Percentiles rank a stretch among this genome's conserved stretches.
These are phyloP conservation scores for Eimeria mitis DNA, from an alignment of 169 alveolate genomes.

Conservation along the genomic window DNA sequence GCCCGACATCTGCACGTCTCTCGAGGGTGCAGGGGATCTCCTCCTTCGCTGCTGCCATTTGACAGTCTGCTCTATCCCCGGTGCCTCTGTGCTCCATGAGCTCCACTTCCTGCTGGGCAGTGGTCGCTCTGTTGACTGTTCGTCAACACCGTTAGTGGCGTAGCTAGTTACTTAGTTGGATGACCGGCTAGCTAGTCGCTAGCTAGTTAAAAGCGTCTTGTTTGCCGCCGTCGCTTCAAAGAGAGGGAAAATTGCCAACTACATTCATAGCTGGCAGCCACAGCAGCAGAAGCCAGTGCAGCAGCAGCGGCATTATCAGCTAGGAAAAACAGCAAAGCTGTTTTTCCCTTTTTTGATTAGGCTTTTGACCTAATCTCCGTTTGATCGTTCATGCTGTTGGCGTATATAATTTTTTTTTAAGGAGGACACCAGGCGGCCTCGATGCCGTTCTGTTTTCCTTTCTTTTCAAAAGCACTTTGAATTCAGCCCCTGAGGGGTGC, in stretches of 20 bases:
- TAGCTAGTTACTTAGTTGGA: not conserved
- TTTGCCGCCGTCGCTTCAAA: not conserved
- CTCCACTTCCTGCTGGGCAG: not conserved
- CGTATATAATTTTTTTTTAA: not conserved
- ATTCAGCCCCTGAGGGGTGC: not conserved
- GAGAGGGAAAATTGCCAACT: not conserved
- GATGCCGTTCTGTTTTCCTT: not conserved
- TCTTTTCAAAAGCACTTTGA: not conserved
- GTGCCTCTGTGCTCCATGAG: conserved; percentile 2
- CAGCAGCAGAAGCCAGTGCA: not conserved
- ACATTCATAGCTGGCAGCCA: not conserved
- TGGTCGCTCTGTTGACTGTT: not conserved
- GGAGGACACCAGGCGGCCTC: not conserved
- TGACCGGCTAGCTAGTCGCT: not conserved
- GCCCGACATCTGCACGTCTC: not conserved
- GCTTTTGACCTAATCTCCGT: not conserved
- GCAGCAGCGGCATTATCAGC: conserved; percentile 3
- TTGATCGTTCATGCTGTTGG: not conserved
- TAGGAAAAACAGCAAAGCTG: not conserved
- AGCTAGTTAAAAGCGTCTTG: not conserved
- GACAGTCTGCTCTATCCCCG: not conserved
- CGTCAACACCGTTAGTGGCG: not conserved
- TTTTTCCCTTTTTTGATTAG: not conserved
- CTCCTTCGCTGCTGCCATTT: not conserved
- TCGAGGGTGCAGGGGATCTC: conserved; percentile 19